Evolutionary conservation across 106 monocot species (phyloP), one percentile per base, ranked within the genome.

Genomic region (Iris macrosiphon): DNA sequence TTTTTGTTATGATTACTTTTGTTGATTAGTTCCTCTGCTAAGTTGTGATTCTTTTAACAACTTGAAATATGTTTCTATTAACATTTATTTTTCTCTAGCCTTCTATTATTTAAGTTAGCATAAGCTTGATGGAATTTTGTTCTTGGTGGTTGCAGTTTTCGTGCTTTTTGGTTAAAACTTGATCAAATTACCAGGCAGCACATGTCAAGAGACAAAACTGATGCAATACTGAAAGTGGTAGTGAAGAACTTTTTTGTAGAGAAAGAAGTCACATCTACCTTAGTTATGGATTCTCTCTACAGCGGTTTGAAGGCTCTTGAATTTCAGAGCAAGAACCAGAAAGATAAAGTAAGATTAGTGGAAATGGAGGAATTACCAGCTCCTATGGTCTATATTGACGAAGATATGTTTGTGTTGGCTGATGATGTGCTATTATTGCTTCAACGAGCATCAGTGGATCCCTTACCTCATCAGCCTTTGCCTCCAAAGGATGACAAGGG

Each of bases 261-360:
- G 67, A 90, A 98, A 71, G 96, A 98, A 60, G 96, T 91, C 11
- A 98, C 96, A 41, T 98, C 96, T 26, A 98, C 96, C 26, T 69
- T 98, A 68, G 87, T 98, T 29, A 98, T 98, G 86, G 96, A 98
- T 75, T 90, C 83, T 16, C 79, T 98, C 0, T 83, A 98, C 26
- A 87, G 96, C 70, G 96, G 96, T 32, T 40, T 98, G 22, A 90
- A 68, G 57, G 79, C 83, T 61, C 77, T 98, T 49, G 90, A 91
- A 56, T 68, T 33, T 46, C 90, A 87, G 65, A 87, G 72, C 70
- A 78, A 79, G 64, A 77, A 63, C 60, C 77, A 63, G 39, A 80
- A 72, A 59, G 81, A 75, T 38, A 62, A 7, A 42, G 20, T 39
- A 24, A 79, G 38, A 31, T 51, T 68, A 33, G 30, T 59, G 12